These are phyloP conservation scores for Aspergillus ellipticus DNA, from an alignment of 495 filamentous ascomycete genomes.

Conservation along the genomic window DNA sequence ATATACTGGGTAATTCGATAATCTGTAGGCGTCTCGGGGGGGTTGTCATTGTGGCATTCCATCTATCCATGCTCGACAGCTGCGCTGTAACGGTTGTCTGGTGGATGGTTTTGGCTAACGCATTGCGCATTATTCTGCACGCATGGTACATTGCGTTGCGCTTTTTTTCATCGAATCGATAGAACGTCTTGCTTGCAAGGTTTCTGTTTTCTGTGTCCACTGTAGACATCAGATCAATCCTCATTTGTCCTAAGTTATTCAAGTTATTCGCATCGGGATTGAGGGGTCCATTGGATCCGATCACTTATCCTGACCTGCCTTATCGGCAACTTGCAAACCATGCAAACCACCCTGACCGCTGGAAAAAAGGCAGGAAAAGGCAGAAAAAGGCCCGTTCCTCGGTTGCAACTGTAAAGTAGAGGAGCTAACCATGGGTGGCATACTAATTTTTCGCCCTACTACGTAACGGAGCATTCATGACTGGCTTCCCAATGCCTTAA, in stretches of 20 bases:
- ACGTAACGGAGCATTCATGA: too few species aligned
- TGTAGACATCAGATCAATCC: not conserved
- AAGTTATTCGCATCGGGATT: not conserved
- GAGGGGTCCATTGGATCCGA: not conserved
- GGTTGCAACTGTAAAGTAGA: constrained; percentile 8
- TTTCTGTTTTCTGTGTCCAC: not conserved
- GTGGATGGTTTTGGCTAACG: not conserved
- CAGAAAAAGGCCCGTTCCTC: constrained; percentile 27
- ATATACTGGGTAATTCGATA: constrained; percentile 1
- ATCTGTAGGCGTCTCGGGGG: constrained; percentile 2
- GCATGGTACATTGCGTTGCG: too few species aligned
- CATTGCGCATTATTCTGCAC: not conserved
- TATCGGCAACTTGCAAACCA: constrained; percentile 31
- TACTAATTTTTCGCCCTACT: too few species aligned
- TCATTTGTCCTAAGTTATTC: too few species aligned
- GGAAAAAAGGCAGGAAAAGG: constrained; percentile 32
- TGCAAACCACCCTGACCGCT: constrained; percentile 31
- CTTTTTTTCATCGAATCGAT: constrained; percentile 3
- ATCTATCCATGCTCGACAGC: not conserved
- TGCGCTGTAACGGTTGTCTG: not conserved
- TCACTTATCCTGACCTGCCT: constrained; percentile 10
- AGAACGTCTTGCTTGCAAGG: not conserved
- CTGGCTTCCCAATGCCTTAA: too few species aligned
- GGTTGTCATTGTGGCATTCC: not conserved
- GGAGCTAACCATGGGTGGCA: too few species aligned